These are phyloP conservation scores for Agapanthus africanus DNA, from an alignment of 106 monocot species.

Conservation along the genomic window DNA sequence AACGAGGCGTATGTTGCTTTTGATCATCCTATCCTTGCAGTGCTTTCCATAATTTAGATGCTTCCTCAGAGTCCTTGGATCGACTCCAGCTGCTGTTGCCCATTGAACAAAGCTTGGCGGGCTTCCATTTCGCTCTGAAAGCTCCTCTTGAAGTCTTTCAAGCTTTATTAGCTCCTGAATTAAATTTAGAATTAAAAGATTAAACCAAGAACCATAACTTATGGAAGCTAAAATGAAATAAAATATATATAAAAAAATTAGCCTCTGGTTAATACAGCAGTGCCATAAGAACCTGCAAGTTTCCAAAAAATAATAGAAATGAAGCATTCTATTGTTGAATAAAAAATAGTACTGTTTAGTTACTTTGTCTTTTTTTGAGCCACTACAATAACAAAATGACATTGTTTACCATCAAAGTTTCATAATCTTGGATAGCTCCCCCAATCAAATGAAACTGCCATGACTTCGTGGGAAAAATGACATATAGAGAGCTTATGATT, in stretches of 20 bases:
- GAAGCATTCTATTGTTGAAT: background rate
- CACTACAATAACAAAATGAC: background rate
- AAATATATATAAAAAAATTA: background rate
- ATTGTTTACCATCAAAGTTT: background rate
- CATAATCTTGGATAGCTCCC: background rate
- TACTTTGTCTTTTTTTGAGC: background rate
- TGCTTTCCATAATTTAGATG: slow-evolving; percentile 50
- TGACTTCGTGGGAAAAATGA: background rate
- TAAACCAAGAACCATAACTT: background rate
- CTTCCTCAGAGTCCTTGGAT: slow-evolving; percentile 58
- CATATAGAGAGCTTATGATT: background rate
- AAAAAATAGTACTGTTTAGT: background rate
- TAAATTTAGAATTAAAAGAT: background rate
- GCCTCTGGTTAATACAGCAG: no score
- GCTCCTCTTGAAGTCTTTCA: slow-evolving; percentile 62
- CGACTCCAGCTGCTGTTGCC: slow-evolving; percentile 67
- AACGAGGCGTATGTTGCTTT: slow-evolving; percentile 91
- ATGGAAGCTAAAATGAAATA: background rate
- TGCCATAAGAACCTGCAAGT: background rate
- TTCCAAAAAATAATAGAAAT: background rate
- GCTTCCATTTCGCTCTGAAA: slow-evolving; percentile 49
- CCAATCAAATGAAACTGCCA: background rate
- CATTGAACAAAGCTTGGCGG: slow-evolving; percentile 81
- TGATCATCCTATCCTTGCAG: slow-evolving; percentile 95
- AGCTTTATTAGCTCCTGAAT: slow-evolving; percentile 56